Conservation (phyloP, 345 rosid species). For the Lenwebbia sp. region DNA sequence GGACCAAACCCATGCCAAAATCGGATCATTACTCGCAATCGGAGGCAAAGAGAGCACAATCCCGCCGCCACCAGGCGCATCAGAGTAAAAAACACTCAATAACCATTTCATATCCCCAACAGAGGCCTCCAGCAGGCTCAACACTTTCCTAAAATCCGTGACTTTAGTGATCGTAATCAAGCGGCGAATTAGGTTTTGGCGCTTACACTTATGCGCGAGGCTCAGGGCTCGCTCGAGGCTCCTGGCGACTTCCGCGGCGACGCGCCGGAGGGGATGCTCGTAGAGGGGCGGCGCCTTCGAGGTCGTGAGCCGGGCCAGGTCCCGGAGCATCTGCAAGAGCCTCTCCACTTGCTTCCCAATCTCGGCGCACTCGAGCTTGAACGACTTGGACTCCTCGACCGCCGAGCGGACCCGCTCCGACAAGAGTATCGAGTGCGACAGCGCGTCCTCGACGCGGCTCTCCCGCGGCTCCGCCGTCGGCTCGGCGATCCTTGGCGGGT, state of each 20-base stretch:
- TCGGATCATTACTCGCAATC: constrained; percentile 81
- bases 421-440: constrained; percentile 32
- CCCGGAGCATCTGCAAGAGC: constrained; percentile 56
- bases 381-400: constrained; percentile 53
- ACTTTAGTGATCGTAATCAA: constrained; percentile 53
- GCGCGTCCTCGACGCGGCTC: constrained; percentile 47
- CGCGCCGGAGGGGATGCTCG: constrained; percentile 78
- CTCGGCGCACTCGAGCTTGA: constrained; percentile 42
- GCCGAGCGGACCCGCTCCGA: constrained; percentile 53
- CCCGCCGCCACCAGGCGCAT: constrained; percentile 33
- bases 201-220: constrained; percentile 68
- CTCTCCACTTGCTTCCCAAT: constrained; percentile 50
- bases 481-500: too few relatives aligned
- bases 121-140: constrained; percentile 58
- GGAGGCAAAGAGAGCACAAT: constrained; percentile 69
- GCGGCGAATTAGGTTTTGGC: constrained; percentile 49
- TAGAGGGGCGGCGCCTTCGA: constrained; percentile 35
- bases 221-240: constrained; percentile 47
- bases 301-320: constrained; percentile 35
- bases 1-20: constrained; percentile 90
- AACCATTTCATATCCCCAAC: constrained; percentile 84
- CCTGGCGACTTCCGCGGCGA: constrained; percentile 42
- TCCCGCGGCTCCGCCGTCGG: not conserved
- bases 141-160: constrained; percentile 64
- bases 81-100: constrained; percentile 38